A percentile compares a stretch with the other conserved stretches of the same genome.
Evolutionary conservation across 345 rosid genomes (phyloP).

Genomic region (Syzygium aromaticum): DNA sequence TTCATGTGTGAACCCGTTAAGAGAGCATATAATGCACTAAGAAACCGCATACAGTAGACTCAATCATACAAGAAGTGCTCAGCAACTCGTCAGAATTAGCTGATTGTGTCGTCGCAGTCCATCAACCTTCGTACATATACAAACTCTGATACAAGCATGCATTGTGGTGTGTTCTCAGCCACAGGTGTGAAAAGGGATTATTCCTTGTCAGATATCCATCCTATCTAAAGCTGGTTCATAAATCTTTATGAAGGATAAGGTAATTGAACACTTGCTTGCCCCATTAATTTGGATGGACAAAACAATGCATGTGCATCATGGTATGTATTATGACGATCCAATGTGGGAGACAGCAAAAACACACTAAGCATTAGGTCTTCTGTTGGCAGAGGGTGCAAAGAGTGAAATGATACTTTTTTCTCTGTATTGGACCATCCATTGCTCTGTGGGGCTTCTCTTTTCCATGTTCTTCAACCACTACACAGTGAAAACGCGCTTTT

Average conservation of each 20-base stretch:
- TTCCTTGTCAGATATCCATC: neutral
- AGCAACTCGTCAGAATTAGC: neutral
- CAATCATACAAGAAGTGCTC: neutral
- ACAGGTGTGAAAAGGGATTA: neutral
- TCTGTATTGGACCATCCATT: neutral
- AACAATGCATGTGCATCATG: neutral
- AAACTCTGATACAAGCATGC: neutral
- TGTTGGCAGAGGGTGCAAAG: neutral
- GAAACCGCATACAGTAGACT: neutral
- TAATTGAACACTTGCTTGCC: neutral
- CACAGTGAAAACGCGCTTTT: neutral
- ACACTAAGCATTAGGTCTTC: neutral
- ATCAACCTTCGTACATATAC: neutral
- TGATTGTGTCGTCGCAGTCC: neutral
- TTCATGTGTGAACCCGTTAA: neutral
- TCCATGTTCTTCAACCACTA: slow-evolving; percentile 12
- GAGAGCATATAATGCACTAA: neutral
- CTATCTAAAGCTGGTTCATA: neutral
- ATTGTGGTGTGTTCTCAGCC: neutral
- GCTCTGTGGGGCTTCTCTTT: neutral
- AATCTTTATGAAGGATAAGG: neutral
- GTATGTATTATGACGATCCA: neutral
- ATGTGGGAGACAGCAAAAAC: slow-evolving; percentile 32
- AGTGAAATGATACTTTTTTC: neutral
- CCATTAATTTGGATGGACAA: neutral